Evolutionary conservation across 192 early-diverging fungal species (phyloP).

Genomic region (Dissophora ornata): DNA sequence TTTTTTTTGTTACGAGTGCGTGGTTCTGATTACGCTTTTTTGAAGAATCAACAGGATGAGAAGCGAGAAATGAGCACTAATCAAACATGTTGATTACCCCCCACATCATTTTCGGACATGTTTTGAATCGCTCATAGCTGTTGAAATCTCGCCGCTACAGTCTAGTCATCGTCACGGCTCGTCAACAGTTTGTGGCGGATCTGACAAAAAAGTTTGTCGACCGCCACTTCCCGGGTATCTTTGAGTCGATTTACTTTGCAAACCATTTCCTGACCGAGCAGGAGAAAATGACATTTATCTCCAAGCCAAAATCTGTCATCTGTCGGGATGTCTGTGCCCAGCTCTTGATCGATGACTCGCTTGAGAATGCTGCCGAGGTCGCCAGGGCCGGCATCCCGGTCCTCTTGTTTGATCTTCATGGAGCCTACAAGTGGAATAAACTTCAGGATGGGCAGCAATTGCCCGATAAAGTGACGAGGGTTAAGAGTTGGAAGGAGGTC

Average conservation of each 20-base stretch:
- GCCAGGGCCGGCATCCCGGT: slow-evolving; percentile 63
- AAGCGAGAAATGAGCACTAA: neutral
- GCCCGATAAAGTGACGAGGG: slow-evolving; percentile 60
- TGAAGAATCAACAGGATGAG: no score
- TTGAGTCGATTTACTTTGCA: slow-evolving; percentile 73
- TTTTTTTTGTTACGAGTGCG: no score
- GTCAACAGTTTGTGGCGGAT: slow-evolving; percentile 68
- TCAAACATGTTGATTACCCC: neutral
- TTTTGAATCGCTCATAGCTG: slow-evolving; percentile 10
- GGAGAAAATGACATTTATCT: slow-evolving; percentile 62
- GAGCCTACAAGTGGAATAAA: slow-evolving; percentile 62
- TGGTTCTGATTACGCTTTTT: no score
- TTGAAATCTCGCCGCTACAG: slow-evolving; percentile 63
- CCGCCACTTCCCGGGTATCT: slow-evolving; percentile 67
- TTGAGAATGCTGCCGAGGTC: slow-evolving; percentile 65
- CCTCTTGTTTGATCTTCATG: slow-evolving; percentile 67
- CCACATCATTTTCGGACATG: neutral
- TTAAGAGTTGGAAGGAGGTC: slow-evolving; percentile 66
- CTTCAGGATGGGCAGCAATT: slow-evolving; percentile 32
- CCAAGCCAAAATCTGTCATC: slow-evolving; percentile 66
- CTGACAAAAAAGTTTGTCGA: slow-evolving; percentile 69
- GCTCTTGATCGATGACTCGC: slow-evolving; percentile 67
- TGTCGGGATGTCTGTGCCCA: slow-evolving; percentile 67
- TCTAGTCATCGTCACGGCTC: slow-evolving; percentile 68
- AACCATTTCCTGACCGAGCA: slow-evolving; percentile 64